Base-by-base conservation (phyloP, 2,329 filamentous ascomycete species). In the Cladosporium sp. region DNA sequence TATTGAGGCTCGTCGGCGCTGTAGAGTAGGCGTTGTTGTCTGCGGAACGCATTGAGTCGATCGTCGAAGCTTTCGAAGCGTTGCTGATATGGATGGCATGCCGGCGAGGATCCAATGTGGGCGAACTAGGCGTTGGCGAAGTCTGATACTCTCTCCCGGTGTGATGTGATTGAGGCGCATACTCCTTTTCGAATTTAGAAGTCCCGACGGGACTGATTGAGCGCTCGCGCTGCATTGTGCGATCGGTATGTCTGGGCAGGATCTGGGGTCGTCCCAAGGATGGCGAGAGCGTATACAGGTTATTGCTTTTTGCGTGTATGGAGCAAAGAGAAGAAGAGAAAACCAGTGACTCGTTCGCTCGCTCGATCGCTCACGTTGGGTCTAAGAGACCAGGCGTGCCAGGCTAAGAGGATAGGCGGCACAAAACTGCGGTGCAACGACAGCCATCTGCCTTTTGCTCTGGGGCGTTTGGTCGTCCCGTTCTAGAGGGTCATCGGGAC, bases 111-210 rank as follows among this genome's bases (percentile, higher is more conserved):
- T 63, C 50, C 12, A 31, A 33, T 2, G 40, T 58, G 53, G 44
- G 44, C 31, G 57, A 58, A 58, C 52, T 62, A 28, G 63, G 40
- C 10, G 52, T 65, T 49, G 49, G 63, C 50, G 62, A 65, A 52
- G 58, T 65, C 53, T 59, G 53, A 46, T 16, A 65, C 33, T 68
- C 64, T 31, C 66, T 61, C n/a, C 69, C 66, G 50, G 58, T 53
- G 44, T 26, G 65, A 59, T 55, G 67, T 46, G 62, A 65, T 14
- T 69, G 69, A 18, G 72, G 67, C 40, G 40, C 40, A 46, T 46
- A 74, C 10, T 73, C 71, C 62, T 57, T 57, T 66, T 76, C 74
- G 68, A 76, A 76, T 21, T 70, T 68, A 16, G 69, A 72, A 31
- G 74, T 69, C 61, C 73, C 74, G 21, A 76, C 60, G 5, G 73